phyloP scores from a whole-genome alignment of 805 yeast genomes.

The Barnettozyma botsteinii region DNA sequence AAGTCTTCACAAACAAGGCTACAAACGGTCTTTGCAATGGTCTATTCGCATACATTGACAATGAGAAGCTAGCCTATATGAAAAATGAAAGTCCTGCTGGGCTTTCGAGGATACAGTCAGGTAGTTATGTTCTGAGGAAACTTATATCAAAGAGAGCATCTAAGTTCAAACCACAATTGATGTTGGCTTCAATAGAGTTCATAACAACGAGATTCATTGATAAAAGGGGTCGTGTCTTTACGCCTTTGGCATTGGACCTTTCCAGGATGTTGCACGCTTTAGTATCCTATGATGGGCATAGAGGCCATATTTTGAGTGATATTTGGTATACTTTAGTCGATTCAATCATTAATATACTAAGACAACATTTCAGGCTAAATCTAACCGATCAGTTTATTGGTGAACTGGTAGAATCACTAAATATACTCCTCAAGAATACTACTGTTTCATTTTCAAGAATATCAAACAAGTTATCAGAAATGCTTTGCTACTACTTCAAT shows the following conservation, averaged over 20 bases:
- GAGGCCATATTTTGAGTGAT: conserved; percentile 15
- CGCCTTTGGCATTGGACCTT: conserved; percentile 29
- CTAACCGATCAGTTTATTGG: conserved; percentile 24
- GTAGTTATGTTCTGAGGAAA: conserved; percentile 29
- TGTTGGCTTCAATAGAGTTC: conserved; percentile 10
- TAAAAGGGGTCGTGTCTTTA: conserved; percentile 14
- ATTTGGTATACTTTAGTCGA: conserved; percentile 14
- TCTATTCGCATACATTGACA: conserved; percentile 27
- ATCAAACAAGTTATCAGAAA: conserved; percentile 15
- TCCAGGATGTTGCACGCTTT: conserved; percentile 26
- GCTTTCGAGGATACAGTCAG: conserved; percentile 28
- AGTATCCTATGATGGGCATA: conserved; percentile 16
- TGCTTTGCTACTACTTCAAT: conserved; percentile 21
- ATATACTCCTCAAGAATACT: conserved; percentile 22
- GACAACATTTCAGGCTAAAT: conserved; percentile 6
- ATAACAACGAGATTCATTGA: conserved; percentile 11
- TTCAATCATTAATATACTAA: conserved; percentile 10
- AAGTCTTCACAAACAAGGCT: conserved; percentile 22
- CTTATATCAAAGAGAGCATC: conserved; percentile 11
- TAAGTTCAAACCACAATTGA: conserved; percentile 14
- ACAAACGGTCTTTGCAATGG: conserved; percentile 23
- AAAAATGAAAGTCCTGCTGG: conserved; percentile 25
- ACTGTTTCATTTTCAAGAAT: conserved; percentile 20
- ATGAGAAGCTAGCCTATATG: conserved; percentile 31
- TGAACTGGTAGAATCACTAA: conserved; percentile 25